A percentile compares a stretch with the other conserved stretches of the same genome.
phyloP scores from a whole-genome alignment of 805 yeast species.

The Candida dajiaensis region DNA sequence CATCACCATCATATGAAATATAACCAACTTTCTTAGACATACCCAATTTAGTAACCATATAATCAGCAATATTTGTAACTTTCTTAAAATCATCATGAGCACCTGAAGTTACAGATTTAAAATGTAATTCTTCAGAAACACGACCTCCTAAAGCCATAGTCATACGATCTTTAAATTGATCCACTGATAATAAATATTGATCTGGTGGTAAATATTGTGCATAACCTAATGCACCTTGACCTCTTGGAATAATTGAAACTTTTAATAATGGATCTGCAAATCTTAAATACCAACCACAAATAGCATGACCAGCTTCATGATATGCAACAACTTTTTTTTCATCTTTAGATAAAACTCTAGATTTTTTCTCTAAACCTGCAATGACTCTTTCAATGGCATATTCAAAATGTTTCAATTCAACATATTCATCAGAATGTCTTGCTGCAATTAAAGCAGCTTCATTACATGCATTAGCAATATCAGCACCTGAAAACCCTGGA shows the following conservation, averaged over 20 bases:
- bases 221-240: constrained; percentile 95
- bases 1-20: constrained; percentile 53
- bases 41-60: constrained; percentile 90
- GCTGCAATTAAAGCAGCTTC: constrained; percentile 98
- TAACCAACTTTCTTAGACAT: constrained; percentile 87
- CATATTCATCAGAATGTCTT: constrained; percentile 64
- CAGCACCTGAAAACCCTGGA: constrained; percentile 98
- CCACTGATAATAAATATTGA: constrained; percentile 66
- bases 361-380: constrained; percentile 91
- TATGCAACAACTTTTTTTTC: constrained; percentile 91
- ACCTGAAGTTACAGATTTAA: constrained; percentile 89
- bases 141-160: constrained; percentile 97
- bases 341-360: constrained; percentile 73
- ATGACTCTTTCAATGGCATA: constrained; percentile 95
- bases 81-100: constrained; percentile 96
- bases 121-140: constrained; percentile 91
- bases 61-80: constrained; percentile 87
- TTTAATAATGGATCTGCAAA: constrained; percentile 90
- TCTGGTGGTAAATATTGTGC: constrained; percentile 97
- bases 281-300: constrained; percentile 94
- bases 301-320: constrained; percentile 99
- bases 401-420: constrained; percentile 79
- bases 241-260: constrained; percentile 95
- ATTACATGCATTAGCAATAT: constrained; percentile 93
- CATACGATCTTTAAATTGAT: constrained; percentile 85